Base-by-base conservation (phyloP, 805 yeast species). In the Millerozyma miso region DNA sequence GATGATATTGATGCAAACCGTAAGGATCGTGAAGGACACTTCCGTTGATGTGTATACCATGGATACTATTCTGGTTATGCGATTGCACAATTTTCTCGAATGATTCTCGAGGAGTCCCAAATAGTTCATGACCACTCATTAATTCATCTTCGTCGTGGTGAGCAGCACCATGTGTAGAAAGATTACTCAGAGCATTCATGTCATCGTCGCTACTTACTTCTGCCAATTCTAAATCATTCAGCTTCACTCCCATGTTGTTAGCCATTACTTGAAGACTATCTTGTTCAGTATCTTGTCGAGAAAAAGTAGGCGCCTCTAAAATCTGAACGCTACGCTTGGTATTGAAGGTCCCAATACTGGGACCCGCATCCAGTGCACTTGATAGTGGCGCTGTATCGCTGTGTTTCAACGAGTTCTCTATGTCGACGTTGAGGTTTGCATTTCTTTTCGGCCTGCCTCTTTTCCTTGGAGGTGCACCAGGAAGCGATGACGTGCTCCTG, bases 1-100 rank as follows among this genome's bases (percentile, higher is more conserved):
- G 74, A 57, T 48, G 77, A 62, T 49, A 74, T 46, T 52, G 79
- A 56, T 42, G 71, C 49, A 52, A 52, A 47, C 75, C 50, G 62
- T 68, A 60, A 51, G 73, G 62, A 54, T 63, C 65, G 52, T 62
- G 56, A 41, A 50, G 67, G 7, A 7, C 34, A 13, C 38, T 14
- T 17, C 29, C 42, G 29, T 33, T 31, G 12, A 38, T 26, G 33
- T 39, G 44, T 23, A 36, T 26, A 40, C 47, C 51, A 4, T 35
- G 56, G 46, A n/a, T 16, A n/a, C 15, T 17, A n/a, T n/a, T n/a
- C 15, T 44, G 36, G 40, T 46, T 46, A 37, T 53, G 57, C 36
- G 52, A 44, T n/a, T 54, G 56, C 1, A 54, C 52, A 26, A 55
- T 53, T 46, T 59, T 60, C 38, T 65, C 72, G 49, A 65, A 66